Conservation (phyloP, 2,329 filamentous ascomycete genomes). For the Aspergillus chevalieri region DNA sequence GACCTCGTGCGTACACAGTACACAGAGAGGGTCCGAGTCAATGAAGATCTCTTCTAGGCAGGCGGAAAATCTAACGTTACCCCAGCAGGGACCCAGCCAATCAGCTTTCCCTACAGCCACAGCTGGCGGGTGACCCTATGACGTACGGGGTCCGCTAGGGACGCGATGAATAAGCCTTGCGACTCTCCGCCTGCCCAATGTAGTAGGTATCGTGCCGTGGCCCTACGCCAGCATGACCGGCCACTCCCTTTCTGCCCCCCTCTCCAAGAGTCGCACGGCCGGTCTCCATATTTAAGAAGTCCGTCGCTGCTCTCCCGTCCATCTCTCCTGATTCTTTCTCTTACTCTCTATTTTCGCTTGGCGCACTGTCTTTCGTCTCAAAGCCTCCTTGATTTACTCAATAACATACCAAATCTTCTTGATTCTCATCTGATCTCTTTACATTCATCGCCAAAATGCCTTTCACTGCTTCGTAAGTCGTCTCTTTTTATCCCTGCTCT, state of each 20-base stretch:
- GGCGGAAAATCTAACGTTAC: conserved; percentile 6
- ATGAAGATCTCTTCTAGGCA: conserved; percentile 5
- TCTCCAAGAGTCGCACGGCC: conserved; percentile 1
- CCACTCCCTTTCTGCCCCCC: background rate
- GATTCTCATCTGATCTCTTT: background rate
- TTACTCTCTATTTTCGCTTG: background rate
- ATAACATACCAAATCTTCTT: conserved; percentile 20
- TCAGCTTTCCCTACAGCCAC: background rate
- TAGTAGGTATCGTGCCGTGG: background rate
- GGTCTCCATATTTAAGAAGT: conserved; percentile 7
- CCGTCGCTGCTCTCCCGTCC: conserved; percentile 3
- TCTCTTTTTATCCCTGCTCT: background rate
- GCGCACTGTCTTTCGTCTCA: background rate
- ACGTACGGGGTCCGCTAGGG: background rate
- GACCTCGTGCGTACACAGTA: background rate
- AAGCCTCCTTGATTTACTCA: conserved; percentile 2
- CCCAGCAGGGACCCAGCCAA: background rate
- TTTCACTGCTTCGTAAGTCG: conserved; percentile 46
- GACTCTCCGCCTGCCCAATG: background rate
- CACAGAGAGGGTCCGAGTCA: background rate
- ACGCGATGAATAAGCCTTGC: background rate
- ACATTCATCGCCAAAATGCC: conserved; percentile 33
- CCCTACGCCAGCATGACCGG: conserved; percentile 9
- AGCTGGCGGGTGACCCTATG: background rate
- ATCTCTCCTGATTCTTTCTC: background rate